A percentile compares a stretch with the other conserved stretches of the same genome.
These are phyloP conservation scores for Paxillus ammoniavirescens DNA, from an alignment of 768 basidiomycete genomes.

Conservation along the genomic window DNA sequence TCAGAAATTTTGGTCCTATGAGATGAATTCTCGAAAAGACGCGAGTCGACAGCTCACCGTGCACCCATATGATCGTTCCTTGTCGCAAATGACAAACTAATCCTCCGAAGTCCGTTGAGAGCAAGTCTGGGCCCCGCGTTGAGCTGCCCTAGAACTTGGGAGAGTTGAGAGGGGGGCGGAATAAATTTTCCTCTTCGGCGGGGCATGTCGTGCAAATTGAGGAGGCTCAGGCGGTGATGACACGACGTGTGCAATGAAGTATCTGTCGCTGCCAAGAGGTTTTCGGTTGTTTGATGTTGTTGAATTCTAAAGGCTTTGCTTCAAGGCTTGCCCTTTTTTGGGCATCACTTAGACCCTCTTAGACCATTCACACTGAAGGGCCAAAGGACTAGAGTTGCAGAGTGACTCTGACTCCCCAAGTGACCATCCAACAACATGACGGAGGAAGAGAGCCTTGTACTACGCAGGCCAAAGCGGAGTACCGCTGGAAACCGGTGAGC, in stretches of 20 bases:
- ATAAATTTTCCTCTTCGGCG: slow-evolving; percentile 29
- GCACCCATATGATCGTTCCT: slow-evolving; percentile 76
- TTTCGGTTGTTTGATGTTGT: slow-evolving; percentile 18
- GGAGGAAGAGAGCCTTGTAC: slow-evolving; percentile 34
- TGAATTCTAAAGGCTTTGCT: slow-evolving; percentile 19
- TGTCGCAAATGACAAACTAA: slow-evolving; percentile 56
- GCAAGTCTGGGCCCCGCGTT: slow-evolving; percentile 50
- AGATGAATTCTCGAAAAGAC: slow-evolving; percentile 1
- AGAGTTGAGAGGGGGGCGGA: slow-evolving; percentile 55
- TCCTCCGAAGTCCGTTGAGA: slow-evolving; percentile 45
- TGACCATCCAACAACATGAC: background rate
- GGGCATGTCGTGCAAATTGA: slow-evolving; percentile 17
- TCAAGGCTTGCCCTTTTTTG: slow-evolving; percentile 12
- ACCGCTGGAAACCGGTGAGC: slow-evolving; percentile 77
- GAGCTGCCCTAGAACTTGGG: slow-evolving; percentile 50
- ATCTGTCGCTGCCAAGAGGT: background rate
- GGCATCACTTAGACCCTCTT: background rate
- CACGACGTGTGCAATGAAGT: background rate
- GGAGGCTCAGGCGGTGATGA: background rate
- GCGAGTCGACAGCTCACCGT: slow-evolving; percentile 43
- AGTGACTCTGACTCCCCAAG: background rate
- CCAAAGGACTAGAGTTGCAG: too few species aligned
- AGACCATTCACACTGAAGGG: background rate
- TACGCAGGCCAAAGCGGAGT: slow-evolving; percentile 62
- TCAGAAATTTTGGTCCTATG: background rate